A percentile compares a stretch with the other conserved stretches of the same genome.
These are phyloP conservation scores for Podospora anserina DNA, from an alignment of 495 filamentous ascomycete genomes.

Conservation along the genomic window DNA sequence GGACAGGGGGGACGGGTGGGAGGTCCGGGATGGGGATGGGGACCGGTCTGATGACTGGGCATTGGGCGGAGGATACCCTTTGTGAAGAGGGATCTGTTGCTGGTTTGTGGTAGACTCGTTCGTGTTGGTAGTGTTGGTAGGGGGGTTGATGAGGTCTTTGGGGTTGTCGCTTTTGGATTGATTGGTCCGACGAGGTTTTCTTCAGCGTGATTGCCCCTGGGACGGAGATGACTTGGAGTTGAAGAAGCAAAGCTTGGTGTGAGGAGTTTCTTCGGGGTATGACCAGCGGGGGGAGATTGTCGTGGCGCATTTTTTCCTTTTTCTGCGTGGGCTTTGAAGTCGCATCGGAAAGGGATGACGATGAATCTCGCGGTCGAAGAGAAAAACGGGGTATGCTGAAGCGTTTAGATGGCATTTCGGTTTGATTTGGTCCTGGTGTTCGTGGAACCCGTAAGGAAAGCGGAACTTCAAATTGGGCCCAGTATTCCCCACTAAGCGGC, in stretches of 20 bases:
- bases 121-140: not conserved
- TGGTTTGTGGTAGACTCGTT: not conserved
- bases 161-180: not conserved
- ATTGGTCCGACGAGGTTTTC: not conserved
- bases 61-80: slow-evolving; percentile 1
- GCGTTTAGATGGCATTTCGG: not conserved
- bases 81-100: not conserved
- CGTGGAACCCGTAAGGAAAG: not conserved
- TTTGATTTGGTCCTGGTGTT: not conserved
- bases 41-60: not conserved
- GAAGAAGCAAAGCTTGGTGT: not conserved
- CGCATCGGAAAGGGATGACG: not conserved
- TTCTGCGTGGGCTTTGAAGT: not conserved
- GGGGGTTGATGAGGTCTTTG: not conserved
- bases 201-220: not conserved
- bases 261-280: slow-evolving; percentile 1
- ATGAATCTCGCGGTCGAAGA: not conserved
- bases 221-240: not conserved
- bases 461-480: not conserved
- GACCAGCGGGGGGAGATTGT: slow-evolving; percentile 1
- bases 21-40: not conserved
- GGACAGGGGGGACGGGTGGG: not conserved
- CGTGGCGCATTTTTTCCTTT: slow-evolving; percentile 7
- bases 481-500: not conserved
- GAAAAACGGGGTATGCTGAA: not conserved